Evolutionary conservation across 805 yeast genomes (phyloP).

Genomic region (Tetrapisispora fleetii): DNA sequence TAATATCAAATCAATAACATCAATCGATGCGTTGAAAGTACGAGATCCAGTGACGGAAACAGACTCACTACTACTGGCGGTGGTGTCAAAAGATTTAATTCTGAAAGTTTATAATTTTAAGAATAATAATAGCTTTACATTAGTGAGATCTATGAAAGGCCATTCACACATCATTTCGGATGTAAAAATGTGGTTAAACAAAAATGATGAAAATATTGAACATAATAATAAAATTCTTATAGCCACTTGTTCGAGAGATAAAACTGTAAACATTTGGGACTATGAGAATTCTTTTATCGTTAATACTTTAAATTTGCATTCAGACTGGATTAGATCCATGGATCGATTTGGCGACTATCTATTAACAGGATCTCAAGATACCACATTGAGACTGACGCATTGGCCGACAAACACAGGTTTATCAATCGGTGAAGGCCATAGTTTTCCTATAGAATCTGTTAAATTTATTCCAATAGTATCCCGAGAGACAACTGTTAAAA

Average conservation of each 20-base stretch:
- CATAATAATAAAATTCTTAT: slow-evolving; percentile 26
- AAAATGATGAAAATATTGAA: slow-evolving; percentile 28
- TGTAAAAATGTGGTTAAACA: slow-evolving; percentile 34
- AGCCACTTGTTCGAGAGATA: slow-evolving; percentile 57
- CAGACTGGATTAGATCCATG: slow-evolving; percentile 77
- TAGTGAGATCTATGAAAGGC: slow-evolving; percentile 59
- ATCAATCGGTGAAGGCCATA: slow-evolving; percentile 63
- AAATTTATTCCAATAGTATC: slow-evolving; percentile 52
- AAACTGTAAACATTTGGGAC: slow-evolving; percentile 56
- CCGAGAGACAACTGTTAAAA: background rate
- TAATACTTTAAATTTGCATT: slow-evolving; percentile 63
- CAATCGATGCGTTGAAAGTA: slow-evolving; percentile 8
- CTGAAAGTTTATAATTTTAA: slow-evolving; percentile 42
- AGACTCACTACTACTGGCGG: slow-evolving; percentile 29
- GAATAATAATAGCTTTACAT: slow-evolving; percentile 36
- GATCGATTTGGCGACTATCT: slow-evolving; percentile 50
- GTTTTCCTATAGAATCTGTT: slow-evolving; percentile 71
- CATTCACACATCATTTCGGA: slow-evolving; percentile 82
- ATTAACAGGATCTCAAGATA: slow-evolving; percentile 72
- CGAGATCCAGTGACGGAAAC: slow-evolving; percentile 10
- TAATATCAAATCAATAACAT: slow-evolving; percentile 58
- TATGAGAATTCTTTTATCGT: slow-evolving; percentile 55
- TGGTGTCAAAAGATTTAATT: slow-evolving; percentile 40
- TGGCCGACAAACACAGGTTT: slow-evolving; percentile 57
- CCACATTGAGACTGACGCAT: slow-evolving; percentile 58